Conservation (phyloP, 495 filamentous ascomycete genomes). For the Penicillium crystallinum region DNA sequence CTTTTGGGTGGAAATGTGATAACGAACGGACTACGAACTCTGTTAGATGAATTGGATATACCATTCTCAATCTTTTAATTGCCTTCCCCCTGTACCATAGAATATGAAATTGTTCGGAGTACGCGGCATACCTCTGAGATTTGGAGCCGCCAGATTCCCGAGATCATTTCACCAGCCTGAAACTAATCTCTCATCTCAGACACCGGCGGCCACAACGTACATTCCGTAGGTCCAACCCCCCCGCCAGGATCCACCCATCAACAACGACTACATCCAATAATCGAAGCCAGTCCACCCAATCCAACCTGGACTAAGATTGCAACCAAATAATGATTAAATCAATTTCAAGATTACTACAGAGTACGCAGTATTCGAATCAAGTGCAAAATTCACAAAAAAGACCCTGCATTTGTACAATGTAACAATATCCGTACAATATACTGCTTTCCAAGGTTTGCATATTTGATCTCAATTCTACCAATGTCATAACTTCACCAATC, state of each 20-base stretch:
- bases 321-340: not conserved
- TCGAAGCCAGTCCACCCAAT: not conserved
- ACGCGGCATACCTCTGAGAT: not conserved
- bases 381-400: no score
- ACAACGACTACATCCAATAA: constrained; percentile 1
- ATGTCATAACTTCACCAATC: no score
- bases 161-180: not conserved
- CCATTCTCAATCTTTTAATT: no score
- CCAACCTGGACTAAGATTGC: not conserved
- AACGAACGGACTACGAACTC: constrained; percentile 14
- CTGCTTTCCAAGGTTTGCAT: no score
- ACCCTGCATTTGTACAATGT: not conserved
- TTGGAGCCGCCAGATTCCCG: not conserved
- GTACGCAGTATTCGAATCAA: no score
- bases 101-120: not conserved
- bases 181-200: not conserved
- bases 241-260: constrained; percentile 7
- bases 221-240: not conserved
- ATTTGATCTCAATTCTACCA: no score
- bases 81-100: not conserved
- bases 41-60: constrained; percentile 22
- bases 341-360: not conserved
- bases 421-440: no score
- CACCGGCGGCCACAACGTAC: not conserved
- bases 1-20: constrained; percentile 8